Base-by-base conservation (phyloP, 345 rosid species). In the Linum trigynum region DNA sequence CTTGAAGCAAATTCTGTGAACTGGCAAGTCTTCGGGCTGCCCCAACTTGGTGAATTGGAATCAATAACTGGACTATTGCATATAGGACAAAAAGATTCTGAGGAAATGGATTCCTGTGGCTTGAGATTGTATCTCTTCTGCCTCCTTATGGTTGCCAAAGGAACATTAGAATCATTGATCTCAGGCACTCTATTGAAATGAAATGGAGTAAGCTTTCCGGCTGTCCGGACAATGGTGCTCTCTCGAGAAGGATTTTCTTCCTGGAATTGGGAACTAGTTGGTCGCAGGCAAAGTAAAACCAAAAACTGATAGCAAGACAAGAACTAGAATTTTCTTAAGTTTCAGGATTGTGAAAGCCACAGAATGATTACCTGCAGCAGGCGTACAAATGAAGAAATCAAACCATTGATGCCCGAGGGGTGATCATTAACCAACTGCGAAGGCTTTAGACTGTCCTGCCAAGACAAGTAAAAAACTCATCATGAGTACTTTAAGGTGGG, bases 221-320 rank as follows among this genome's bases (percentile, higher is more conserved):
- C 95, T 48, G 99, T 88, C 17, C 95, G 82, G 36, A 90, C 89
- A 63, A 90, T 90, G 0, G 92, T 88, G 74, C 85, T 74, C 77
- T 94, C 99, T 2, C 97, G 85, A 61, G 97, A 85, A 69, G 92
- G 89, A 71, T 90, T 85, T 74, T 94, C 99, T 80, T 84, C 81
- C 99, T 94, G 86, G 65, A 74, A 81, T 65, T 48, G 41, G 64
- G 38, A 57, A 12, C 4, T 60, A 69, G 32, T 23, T 23, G 32
- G 32, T 23, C 32, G 32, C 32, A 23, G 32, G 32, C 32, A 23
- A 23, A 23, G 32, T 23, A 23, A 23, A 23, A 23, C 32, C 32
- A 23, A 23, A 23, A 23, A 23, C 0, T 23, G 32, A 23, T 23
- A 23, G 32, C 32, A 23, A 0, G 32, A 23, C 32, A 23, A 23